Evolutionary conservation across 306 rosid species (phyloP), one percentile per base, ranked within the genome.

Genomic region (Quercus bicolor): DNA sequence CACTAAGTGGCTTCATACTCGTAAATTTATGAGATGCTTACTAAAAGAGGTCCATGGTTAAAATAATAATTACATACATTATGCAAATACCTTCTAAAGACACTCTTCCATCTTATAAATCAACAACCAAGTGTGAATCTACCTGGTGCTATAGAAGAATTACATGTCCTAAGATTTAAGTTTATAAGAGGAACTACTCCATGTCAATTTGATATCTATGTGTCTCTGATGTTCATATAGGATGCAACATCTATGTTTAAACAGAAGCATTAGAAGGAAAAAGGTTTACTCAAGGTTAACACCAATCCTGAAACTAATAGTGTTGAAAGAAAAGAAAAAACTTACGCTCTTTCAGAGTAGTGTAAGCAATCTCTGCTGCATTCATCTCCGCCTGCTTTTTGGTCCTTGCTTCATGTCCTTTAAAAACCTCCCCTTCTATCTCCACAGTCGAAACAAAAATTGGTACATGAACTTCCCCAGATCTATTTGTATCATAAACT

Each of bases 341-440:
- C 91, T 84, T 81, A 77, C 85, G 65, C 29, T 83, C 89, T 80
- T 77, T 93, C 82, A 95, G 75, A 66, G 79, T 75, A 40, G 74
- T 56, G 81, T 86, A 93, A 24, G 99, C 98, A 68, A 81, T 85
- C 87, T 93, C 90, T 14, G 99, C 99, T 8, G 89, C 99, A 86
- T 73, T 91, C 76, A 84, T 80, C 83, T 95, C 98, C 6, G 98
- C 98, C 59, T 78, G 89, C 82, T 95, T 93, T 85, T 90, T 95
- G 59, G 90, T 86, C 75, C 83, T 90, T 34, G 88, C 89, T 78
- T 72, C 88, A 72, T 87, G 74, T 57, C 99, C 99, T 1, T 72
- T 80, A 79, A 87, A 93, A 76, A 5, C 10, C 74, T 83, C 84
- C 74, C 90, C 93, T 66, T 72, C 84, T 70, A 95, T 68, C 86